Base-by-base conservation (phyloP, 176 grass and related monocot species). In the Carex parvula region DNA sequence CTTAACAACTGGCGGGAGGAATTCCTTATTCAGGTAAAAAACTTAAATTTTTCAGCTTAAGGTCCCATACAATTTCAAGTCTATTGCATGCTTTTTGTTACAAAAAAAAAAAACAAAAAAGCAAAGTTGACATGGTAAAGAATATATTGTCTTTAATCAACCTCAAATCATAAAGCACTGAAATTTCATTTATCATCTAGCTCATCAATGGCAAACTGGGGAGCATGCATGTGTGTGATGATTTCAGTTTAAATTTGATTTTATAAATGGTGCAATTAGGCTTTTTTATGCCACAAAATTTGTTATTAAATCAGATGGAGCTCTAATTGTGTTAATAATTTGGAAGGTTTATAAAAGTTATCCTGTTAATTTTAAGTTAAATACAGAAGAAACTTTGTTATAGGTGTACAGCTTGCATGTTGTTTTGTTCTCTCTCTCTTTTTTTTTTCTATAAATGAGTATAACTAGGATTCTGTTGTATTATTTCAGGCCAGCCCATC, bases 1-100 rank as follows among this genome's bases (percentile, higher is more conserved):
- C 88, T 97, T 14, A 97, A 97, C 80, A 97, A 87, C 57, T 97
- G 94, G 94, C 92, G 90, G 75, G 94, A 97, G 60, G 94, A 97
- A 81, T 97, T 97, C 83, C 81, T 97, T 50, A 80, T 92, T 64
- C 94, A 97, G 91, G 94, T 91, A 83, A 9, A 9, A 3, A 50
- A 9, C 8, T 32, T 29, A 15, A 55, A 76, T 22, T 10, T 56
- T n/a, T 77, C 26, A 57, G 26, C 73, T 78, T 57, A n/a, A 35
- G 14, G 52, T 78, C 52, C 22, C 22, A 56, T 5, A 78, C 56
- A 24, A 57, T 78, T 57, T 57, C 35, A 18, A 57, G 48, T 9
- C 22, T 78, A 33, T 78, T 9, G 15, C 24, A 33, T 78, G 5
- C 0, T 14, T 78, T 78, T 57, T 78, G 5, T 52, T 57, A 8